phyloP scores from a whole-genome alignment of 352 stramenopile genomes.

The Saprolegnia diclina region DNA sequence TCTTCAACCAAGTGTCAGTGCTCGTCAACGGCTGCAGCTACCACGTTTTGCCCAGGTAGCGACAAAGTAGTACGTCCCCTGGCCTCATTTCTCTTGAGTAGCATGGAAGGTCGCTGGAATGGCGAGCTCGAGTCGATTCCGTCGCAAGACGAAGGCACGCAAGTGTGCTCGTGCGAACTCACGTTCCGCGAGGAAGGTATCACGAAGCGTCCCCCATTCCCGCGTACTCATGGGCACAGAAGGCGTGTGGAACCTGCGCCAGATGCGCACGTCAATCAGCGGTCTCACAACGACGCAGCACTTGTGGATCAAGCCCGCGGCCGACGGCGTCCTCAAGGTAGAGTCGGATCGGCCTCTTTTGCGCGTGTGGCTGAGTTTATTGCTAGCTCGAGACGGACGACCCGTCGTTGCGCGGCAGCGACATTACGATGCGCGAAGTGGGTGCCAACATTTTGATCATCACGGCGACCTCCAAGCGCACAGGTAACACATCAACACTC shows the following conservation, averaged over 20 bases:
- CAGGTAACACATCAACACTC: conserved; percentile 34
- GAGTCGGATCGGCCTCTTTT: neutral
- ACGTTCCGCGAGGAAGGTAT: conserved; percentile 73
- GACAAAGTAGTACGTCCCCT: neutral
- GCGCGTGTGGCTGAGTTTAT: neutral
- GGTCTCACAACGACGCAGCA: conserved; percentile 77
- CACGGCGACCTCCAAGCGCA: conserved; percentile 81
- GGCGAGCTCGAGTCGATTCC: conserved; percentile 72
- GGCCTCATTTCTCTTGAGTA: conserved; percentile 25
- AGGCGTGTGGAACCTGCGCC: conserved; percentile 78
- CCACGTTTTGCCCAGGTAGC: conserved; percentile 64
- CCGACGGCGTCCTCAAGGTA: conserved; percentile 79
- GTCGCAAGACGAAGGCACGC: conserved; percentile 63
- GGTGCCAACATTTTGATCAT: conserved; percentile 75
- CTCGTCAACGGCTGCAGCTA: conserved; percentile 80
- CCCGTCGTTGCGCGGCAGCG: conserved; percentile 58
- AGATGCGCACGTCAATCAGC: conserved; percentile 80
- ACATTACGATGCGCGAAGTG: conserved; percentile 84
- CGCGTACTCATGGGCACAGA: conserved; percentile 1
- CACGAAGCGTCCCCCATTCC: neutral
- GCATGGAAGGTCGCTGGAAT: conserved; percentile 83
- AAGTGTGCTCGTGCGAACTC: conserved; percentile 83
- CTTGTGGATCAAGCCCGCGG: conserved; percentile 84
- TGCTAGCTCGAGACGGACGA: conserved; percentile 74
- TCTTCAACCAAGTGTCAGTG: conserved; percentile 85